A percentile compares a stretch with the other conserved stretches of the same genome.
These are phyloP conservation scores for Suillus cothurnatus DNA, from an alignment of 768 basidiomycete genomes.

Conservation along the genomic window DNA sequence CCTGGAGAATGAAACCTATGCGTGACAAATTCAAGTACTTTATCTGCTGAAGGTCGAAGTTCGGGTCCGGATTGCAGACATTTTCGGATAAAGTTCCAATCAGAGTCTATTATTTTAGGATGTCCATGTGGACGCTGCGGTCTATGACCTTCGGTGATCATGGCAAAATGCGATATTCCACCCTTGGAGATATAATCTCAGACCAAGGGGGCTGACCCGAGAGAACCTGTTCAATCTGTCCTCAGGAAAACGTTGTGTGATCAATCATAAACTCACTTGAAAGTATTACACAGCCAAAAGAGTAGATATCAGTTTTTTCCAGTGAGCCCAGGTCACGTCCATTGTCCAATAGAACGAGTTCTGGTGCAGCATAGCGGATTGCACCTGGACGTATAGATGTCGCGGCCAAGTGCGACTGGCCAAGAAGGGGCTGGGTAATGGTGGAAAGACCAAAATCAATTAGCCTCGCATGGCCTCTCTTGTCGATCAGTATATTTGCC, in stretches of 20 bases:
- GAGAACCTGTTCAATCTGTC: neutral
- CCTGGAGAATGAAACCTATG: neutral
- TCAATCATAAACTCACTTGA: neutral
- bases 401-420: neutral
- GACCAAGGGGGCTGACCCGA: neutral
- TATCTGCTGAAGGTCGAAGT: neutral
- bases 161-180: neutral
- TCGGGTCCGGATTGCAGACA: neutral
- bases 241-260: neutral
- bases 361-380: too few species aligned
- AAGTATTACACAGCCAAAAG: conserved; percentile 2
- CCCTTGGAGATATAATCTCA: neutral
- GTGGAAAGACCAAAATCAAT: neutral
- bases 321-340: neutral
- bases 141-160: neutral
- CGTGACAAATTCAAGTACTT: neutral
- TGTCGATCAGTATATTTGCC: neutral
- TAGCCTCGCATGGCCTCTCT: neutral
- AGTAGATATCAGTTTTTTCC: neutral
- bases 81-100: neutral
- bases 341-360: neutral
- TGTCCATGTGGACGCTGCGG: neutral
- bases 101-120: neutral
- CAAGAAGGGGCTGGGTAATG: neutral
- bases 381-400: neutral